Evolutionary conservation across 225 moss, liverwort and hornwort genomes (phyloP), one percentile per base, ranked within the genome.

Genomic region (Rhytidiadelphus loreus): DNA sequence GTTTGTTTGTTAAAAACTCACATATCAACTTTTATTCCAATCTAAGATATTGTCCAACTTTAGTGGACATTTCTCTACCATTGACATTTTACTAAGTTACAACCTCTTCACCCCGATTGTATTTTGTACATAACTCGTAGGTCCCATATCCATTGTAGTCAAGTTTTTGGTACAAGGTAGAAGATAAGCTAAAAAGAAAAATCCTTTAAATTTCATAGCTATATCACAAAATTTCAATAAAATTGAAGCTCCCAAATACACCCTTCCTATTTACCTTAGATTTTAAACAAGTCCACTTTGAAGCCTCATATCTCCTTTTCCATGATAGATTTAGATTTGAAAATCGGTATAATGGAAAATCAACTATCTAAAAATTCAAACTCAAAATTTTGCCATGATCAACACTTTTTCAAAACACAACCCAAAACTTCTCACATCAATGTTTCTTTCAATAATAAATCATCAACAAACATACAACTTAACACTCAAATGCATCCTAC

Each of bases 21-120:
- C 12, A 68, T 22, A 4, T 66, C 12, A n/a, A 12, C 22, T n/a
- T 22, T 22, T n/a, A 68, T 68, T 33, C 1, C 0, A 3, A 65
- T 65, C 0, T 37, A 37, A 66, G 12, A 6, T 66, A 66, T 2
- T 37, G 11, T 21, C 2, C 22, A n/a, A 66, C 7, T 66, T n/a
- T n/a, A 21, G 4, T 66, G 1, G 12, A n/a, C 7, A 37, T n/a
- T 21, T n/a, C 0, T 0, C 4, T 3, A n/a, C 12, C n/a, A 68
- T 29, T 62, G 14, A 62, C 7, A 7, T 7, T 29, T 30, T 15
- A 0, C 1, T 14, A 61, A 29, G 7, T 61, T 3, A 29, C 0
- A 6, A 2, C 3, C 13, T 29, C 61, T 14, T 5, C 14, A 29
- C 7, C 7, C 3, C 0, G 2, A 1, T 14, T 29, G 21, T n/a